Evolutionary conservation across 1,284 basidiomycete species (phyloP).

Genomic region (Apiotrichum domesticum): DNA sequence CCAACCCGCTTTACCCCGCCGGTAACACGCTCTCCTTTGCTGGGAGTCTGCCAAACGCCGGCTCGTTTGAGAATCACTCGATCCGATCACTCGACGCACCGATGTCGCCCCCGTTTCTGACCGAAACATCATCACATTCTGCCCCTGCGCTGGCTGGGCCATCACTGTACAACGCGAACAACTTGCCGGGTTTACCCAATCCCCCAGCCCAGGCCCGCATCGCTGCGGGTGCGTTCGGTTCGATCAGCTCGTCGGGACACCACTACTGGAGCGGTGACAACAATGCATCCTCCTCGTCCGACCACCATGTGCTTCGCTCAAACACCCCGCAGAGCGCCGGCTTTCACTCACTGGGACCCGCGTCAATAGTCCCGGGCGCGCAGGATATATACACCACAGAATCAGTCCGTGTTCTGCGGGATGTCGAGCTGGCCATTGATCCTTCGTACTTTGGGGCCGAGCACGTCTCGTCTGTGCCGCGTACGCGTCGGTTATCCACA

Average conservation of each 20-base stretch:
- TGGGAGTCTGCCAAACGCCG: background rate
- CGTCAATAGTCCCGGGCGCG: constrained; percentile 1
- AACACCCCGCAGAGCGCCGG: background rate
- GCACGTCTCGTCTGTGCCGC: background rate
- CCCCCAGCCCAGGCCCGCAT: background rate
- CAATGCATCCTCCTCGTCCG: background rate
- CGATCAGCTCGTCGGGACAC: background rate
- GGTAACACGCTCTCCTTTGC: background rate
- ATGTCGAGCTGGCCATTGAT: constrained; percentile 42
- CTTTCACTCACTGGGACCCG: background rate
- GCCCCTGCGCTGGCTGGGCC: background rate
- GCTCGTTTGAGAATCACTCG: background rate
- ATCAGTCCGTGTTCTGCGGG: constrained; percentile 30
- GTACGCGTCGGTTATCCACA: constrained; percentile 23
- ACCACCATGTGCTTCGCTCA: background rate
- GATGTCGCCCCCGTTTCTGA: background rate
- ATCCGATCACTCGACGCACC: background rate
- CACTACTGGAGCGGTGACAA: background rate
- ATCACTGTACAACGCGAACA: background rate
- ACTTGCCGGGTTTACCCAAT: background rate
- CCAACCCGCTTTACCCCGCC: constrained; percentile 3
- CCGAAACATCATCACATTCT: background rate
- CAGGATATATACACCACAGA: constrained; percentile 36
- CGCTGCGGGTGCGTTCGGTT: background rate
- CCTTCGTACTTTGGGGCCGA: constrained; percentile 20